Percentiles rank a stretch among this genome's conserved stretches.
Evolutionary conservation across 2,329 filamentous ascomycete genomes (phyloP).

Genomic region (Graphilbum ipis-grandicollis): DNA sequence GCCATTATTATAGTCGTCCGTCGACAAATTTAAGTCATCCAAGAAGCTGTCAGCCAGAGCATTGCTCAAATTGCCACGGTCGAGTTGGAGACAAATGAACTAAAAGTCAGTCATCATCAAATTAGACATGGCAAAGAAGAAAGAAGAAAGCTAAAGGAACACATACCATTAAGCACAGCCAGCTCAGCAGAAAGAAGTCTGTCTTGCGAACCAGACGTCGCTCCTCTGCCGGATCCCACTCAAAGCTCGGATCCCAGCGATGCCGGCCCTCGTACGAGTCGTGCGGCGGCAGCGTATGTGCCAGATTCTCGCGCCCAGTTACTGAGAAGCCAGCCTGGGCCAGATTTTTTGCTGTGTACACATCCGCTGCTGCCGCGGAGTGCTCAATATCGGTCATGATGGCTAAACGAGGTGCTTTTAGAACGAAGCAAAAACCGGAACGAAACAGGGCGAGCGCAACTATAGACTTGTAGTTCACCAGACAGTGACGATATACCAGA

Average conservation of each 20-base stretch:
- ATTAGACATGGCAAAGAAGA: not conserved
- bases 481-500: no score
- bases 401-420: no score
- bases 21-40: conserved; percentile 27
- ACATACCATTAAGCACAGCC: conserved; percentile 18
- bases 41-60: conserved; percentile 46
- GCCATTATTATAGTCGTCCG: conserved; percentile 39
- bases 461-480: no score
- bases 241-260: conserved; percentile 20
- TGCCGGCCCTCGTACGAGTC: conserved; percentile 22
- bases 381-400: no score
- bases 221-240: conserved; percentile 41
- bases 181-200: conserved; percentile 22
- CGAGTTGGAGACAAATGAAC: conserved; percentile 47
- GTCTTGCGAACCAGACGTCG: conserved; percentile 35
- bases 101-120: not conserved
- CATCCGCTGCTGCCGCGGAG: no score
- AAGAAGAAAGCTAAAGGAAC: not conserved
- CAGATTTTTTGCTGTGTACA: no score
- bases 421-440: no score
- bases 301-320: conserved; percentile 21
- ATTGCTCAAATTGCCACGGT: conserved; percentile 45
- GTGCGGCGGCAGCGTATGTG: conserved; percentile 14
- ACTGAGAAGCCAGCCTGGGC: not conserved
- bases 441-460: no score